Conservation (phyloP, 2,329 filamentous ascomycete genomes). For the Teratosphaeria zuluensis region DNA sequence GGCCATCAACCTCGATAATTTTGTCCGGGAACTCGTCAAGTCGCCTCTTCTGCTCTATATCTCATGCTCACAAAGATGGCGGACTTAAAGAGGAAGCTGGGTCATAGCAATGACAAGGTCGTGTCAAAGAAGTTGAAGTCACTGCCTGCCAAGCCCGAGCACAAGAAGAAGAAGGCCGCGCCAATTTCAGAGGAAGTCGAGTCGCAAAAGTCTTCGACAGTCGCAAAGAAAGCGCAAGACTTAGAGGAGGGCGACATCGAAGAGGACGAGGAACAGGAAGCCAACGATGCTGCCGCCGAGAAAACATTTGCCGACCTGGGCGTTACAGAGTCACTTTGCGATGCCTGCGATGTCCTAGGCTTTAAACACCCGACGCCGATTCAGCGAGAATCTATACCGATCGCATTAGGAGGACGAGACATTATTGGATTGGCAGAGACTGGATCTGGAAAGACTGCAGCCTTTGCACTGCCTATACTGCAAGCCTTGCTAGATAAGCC, state of each 20-base stretch:
- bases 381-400: conserved; percentile 73
- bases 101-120: not conserved
- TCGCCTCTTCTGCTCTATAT: not conserved
- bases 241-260: conserved; percentile 19
- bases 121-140: not conserved
- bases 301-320: conserved; percentile 66
- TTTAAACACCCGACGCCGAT: conserved; percentile 86
- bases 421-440: conserved; percentile 93
- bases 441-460: conserved; percentile 89
- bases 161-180: not conserved
- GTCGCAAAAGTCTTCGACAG: conserved; percentile 1
- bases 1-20: not conserved
- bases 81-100: not conserved
- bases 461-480: conserved; percentile 86
- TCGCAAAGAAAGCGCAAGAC: conserved; percentile 6
- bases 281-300: conserved; percentile 19
- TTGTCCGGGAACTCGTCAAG: not conserved
- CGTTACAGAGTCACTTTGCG: conserved; percentile 76
- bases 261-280: conserved; percentile 24
- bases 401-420: conserved; percentile 70
- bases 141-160: not conserved
- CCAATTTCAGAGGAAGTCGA: not conserved
- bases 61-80: not conserved
- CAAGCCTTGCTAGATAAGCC: conserved; percentile 85
- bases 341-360: conserved; percentile 72